phyloP scores from a whole-genome alignment of 257 asterid species.

The Fraxinus quadrangulata region DNA sequence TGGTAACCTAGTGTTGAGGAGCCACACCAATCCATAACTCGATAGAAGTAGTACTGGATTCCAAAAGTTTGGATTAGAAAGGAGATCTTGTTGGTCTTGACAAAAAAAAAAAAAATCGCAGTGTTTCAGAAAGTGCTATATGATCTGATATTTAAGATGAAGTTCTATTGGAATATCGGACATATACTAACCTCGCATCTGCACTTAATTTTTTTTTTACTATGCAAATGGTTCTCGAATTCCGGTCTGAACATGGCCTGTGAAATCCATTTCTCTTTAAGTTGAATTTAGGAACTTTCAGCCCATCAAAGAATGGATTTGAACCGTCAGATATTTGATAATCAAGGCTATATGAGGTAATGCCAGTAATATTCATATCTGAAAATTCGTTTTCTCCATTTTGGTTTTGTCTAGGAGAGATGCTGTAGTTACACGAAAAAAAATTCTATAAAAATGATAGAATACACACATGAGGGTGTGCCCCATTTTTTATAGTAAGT shows the following conservation, averaged over 20 bases:
- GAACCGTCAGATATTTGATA: constrained; percentile 69
- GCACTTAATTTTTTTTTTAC: constrained; percentile 54
- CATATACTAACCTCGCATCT: constrained; percentile 61
- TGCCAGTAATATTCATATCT: constrained; percentile 71
- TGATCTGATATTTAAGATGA: too few species aligned
- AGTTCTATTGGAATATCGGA: neutral
- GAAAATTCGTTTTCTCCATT: constrained; percentile 79
- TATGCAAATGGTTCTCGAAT: constrained; percentile 70
- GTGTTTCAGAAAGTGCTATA: too few species aligned
- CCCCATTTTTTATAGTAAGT: too few species aligned
- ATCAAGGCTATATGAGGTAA: constrained; percentile 64
- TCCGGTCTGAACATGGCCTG: constrained; percentile 77
- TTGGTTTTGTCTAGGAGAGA: constrained; percentile 21
- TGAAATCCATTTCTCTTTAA: constrained; percentile 58
- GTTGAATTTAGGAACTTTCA: constrained; percentile 47
- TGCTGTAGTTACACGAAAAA: too few species aligned
- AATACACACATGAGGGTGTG: too few species aligned
- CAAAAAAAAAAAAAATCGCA: too few species aligned
- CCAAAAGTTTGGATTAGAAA: too few species aligned
- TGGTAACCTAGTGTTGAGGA: too few species aligned
- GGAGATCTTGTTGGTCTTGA: too few species aligned
- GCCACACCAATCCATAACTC: too few species aligned
- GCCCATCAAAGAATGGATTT: constrained; percentile 66
- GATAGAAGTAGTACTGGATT: too few species aligned
- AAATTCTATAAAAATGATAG: too few species aligned